Evolutionary conservation across 345 rosid genomes (phyloP).

Genomic region (Excoecaria agallocha): DNA sequence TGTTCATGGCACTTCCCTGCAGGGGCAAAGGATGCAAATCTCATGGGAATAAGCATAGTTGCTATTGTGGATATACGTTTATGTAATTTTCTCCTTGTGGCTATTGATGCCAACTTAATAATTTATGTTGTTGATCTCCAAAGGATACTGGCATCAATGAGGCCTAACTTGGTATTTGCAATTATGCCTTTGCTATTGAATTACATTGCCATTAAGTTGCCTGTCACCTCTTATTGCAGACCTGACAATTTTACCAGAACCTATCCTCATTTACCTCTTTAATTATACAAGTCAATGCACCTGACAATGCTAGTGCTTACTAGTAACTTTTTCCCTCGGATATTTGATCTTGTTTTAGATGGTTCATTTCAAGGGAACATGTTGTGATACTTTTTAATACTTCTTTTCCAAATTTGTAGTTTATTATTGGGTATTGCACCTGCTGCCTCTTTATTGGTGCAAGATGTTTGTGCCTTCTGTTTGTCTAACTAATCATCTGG

Average conservation of each 20-base stretch:
- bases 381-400: neutral
- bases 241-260: neutral
- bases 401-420: neutral
- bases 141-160: neutral
- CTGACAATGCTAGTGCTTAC: neutral
- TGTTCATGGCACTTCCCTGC: conserved; percentile 16
- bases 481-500: conserved; percentile 16
- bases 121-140: neutral
- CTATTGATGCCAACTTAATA: neutral
- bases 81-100: conserved; percentile 19
- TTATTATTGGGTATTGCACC: neutral
- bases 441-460: neutral
- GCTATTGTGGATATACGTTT: conserved; percentile 13
- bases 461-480: neutral
- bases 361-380: conserved; percentile 13
- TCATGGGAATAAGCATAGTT: conserved; percentile 16
- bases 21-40: conserved; percentile 21
- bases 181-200: neutral
- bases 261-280: neutral
- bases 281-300: neutral
- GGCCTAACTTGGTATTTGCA: neutral
- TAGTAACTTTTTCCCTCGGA: neutral
- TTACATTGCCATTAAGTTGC: neutral
- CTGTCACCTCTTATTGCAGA: neutral
- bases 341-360: neutral